phyloP scores from a whole-genome alignment of 2,329 filamentous ascomycete genomes.

The Ceratocystis eucalypticola region DNA sequence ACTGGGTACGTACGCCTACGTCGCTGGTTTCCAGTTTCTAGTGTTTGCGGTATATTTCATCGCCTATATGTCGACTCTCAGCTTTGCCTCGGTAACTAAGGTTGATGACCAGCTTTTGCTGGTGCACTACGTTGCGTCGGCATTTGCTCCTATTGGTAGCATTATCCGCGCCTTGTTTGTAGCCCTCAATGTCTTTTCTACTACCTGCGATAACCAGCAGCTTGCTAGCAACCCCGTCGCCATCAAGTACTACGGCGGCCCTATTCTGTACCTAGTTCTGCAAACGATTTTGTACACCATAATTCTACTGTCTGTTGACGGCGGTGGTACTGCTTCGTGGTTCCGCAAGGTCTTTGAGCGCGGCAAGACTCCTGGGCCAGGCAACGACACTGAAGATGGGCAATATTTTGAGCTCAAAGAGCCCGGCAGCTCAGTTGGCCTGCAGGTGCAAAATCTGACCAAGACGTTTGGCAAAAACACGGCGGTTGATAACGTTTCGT shows the following conservation, averaged over 20 bases:
- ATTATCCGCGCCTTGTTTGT: constrained; percentile 62
- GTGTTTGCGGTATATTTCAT: constrained; percentile 60
- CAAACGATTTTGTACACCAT: constrained; percentile 60
- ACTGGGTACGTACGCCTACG: constrained; percentile 71
- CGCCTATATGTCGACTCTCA: constrained; percentile 57
- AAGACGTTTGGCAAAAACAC: constrained; percentile 65
- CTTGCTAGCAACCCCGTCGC: constrained; percentile 55
- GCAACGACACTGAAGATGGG: constrained; percentile 39
- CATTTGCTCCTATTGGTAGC: constrained; percentile 64
- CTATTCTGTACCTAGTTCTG: constrained; percentile 67
- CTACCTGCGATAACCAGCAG: constrained; percentile 54
- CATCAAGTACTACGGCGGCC: constrained; percentile 65
- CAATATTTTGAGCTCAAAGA: constrained; percentile 33
- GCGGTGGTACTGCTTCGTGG: constrained; percentile 50
- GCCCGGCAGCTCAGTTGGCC: constrained; percentile 41
- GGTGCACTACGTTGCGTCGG: constrained; percentile 61
- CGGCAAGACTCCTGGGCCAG: neutral
- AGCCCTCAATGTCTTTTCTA: constrained; percentile 69
- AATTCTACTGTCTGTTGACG: constrained; percentile 67
- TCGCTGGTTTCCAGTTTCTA: constrained; percentile 61
- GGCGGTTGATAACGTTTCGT: constrained; percentile 79
- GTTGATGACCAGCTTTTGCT: constrained; percentile 55
- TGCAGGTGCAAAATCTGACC: constrained; percentile 66
- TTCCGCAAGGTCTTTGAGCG: constrained; percentile 32
- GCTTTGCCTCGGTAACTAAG: constrained; percentile 55